Conservation (phyloP, 768 basidiomycete species). For the Solioccasus polychromus region DNA sequence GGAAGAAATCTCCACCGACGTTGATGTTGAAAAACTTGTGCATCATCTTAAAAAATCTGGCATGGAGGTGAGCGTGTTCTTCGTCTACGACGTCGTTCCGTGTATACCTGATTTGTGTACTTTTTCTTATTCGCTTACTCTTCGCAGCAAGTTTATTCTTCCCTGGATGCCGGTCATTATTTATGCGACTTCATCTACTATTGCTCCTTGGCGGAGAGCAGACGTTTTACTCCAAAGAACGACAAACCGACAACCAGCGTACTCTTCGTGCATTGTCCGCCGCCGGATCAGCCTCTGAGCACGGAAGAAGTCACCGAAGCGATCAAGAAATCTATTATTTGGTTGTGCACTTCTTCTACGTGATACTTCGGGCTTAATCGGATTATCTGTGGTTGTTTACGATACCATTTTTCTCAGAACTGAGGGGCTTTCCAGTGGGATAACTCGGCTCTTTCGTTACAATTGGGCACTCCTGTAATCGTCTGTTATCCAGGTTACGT, state of each 20-base stretch:
- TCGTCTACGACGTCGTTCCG: not conserved
- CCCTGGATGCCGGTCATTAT: slow-evolving; percentile 75
- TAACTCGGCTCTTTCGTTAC: slow-evolving; percentile 1
- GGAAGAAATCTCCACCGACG: slow-evolving; percentile 35
- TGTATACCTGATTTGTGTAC: slow-evolving; percentile 6
- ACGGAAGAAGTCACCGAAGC: slow-evolving; percentile 68
- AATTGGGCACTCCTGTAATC: slow-evolving; percentile 6
- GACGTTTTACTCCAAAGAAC: slow-evolving; percentile 36
- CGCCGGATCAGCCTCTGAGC: slow-evolving; percentile 58
- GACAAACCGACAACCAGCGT: slow-evolving; percentile 41
- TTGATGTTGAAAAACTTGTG: slow-evolving; percentile 37
- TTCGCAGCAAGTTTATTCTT: slow-evolving; percentile 61
- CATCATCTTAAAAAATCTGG: slow-evolving; percentile 32
- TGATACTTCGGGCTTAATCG: slow-evolving; percentile 3
- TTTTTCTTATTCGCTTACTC: not conserved
- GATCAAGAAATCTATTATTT: slow-evolving; percentile 57
- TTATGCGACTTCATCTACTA: slow-evolving; percentile 77
- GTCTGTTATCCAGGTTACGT: not conserved
- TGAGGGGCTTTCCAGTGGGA: slow-evolving; percentile 26
- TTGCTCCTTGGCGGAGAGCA: slow-evolving; percentile 69
- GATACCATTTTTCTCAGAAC: slow-evolving; percentile 17
- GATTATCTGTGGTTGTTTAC: not conserved
- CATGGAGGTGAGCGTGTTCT: slow-evolving; percentile 27
- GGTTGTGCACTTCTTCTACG: slow-evolving; percentile 42
- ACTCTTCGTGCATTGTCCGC: slow-evolving; percentile 71